Conservation (phyloP, 495 filamentous ascomycete species). For the Penicillium egyptiacum region DNA sequence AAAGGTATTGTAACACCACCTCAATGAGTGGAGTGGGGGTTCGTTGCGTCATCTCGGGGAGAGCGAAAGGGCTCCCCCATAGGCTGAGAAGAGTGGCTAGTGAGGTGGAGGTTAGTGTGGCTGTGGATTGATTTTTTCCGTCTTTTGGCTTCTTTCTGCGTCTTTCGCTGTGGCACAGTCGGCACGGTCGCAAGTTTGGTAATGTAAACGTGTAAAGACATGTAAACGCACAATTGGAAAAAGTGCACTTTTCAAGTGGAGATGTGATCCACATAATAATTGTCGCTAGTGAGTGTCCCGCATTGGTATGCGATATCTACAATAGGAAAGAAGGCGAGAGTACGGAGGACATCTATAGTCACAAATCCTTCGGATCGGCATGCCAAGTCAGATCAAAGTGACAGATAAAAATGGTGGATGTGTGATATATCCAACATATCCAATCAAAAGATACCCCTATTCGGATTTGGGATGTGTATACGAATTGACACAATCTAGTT, state of each 20-base stretch:
- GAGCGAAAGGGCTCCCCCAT: slow-evolving; percentile 1
- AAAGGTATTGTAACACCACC: slow-evolving; percentile 8
- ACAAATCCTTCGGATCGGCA: background rate
- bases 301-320: no score
- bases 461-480: background rate
- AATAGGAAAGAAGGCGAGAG: no score
- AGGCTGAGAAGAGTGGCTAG: slow-evolving; percentile 9
- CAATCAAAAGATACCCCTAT: background rate
- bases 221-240: background rate
- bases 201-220: background rate
- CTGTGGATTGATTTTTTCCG: no score
- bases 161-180: background rate
- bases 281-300: background rate
- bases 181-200: background rate
- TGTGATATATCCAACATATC: background rate
- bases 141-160: background rate
- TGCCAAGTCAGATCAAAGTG: slow-evolving; percentile 4
- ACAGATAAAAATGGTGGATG: slow-evolving; percentile 3
- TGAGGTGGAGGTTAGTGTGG: background rate
- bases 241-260: background rate
- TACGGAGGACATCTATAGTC: no score
- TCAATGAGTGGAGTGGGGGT: slow-evolving; percentile 4
- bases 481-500: slow-evolving; percentile 5
- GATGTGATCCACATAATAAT: slow-evolving; percentile 2
- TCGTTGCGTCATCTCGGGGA: slow-evolving; percentile 11